These are phyloP conservation scores for Chytriomyces sp. DNA, from an alignment of 192 early-diverging fungal species.

Conservation along the genomic window DNA sequence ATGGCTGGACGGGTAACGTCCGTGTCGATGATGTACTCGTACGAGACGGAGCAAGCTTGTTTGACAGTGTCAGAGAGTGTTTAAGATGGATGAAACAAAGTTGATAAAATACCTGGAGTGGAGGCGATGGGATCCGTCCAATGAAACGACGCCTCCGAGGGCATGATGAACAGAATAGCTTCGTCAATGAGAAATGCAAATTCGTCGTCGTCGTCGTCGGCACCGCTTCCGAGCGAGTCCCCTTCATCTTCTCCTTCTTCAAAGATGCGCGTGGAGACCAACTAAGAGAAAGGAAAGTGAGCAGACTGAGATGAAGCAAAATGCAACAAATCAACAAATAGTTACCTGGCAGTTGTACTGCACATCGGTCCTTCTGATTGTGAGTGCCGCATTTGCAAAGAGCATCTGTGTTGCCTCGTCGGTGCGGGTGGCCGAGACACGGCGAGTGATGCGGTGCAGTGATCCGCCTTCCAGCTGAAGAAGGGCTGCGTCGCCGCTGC, in stretches of 20 bases:
- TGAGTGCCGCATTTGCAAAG: slow-evolving; percentile 70
- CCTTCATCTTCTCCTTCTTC: slow-evolving; percentile 78
- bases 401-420: slow-evolving; percentile 27
- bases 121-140: slow-evolving; percentile 63
- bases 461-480: slow-evolving; percentile 40
- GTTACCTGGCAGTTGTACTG: slow-evolving; percentile 66
- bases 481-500: slow-evolving; percentile 42
- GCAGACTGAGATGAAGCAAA: not conserved
- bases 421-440: not conserved
- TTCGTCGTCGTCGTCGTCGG: slow-evolving; percentile 68
- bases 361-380: slow-evolving; percentile 69
- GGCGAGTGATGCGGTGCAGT: slow-evolving; percentile 1
- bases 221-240: slow-evolving; percentile 56
- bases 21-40: not conserved
- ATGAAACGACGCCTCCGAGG: slow-evolving; percentile 3
- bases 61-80: not conserved
- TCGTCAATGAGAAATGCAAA: slow-evolving; percentile 72
- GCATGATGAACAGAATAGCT: slow-evolving; percentile 45
- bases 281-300: not conserved
- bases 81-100: slow-evolving; percentile 39
- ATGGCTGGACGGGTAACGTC: not conserved
- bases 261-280: slow-evolving; percentile 76
- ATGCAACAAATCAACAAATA: not conserved
- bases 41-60: not conserved
- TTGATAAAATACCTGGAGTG: slow-evolving; percentile 39